Percentiles rank a stretch among this genome's conserved stretches.
These are phyloP conservation scores for Trichoderma harzianum DNA, from an alignment of 2,329 filamentous ascomycete species.

Conservation along the genomic window DNA sequence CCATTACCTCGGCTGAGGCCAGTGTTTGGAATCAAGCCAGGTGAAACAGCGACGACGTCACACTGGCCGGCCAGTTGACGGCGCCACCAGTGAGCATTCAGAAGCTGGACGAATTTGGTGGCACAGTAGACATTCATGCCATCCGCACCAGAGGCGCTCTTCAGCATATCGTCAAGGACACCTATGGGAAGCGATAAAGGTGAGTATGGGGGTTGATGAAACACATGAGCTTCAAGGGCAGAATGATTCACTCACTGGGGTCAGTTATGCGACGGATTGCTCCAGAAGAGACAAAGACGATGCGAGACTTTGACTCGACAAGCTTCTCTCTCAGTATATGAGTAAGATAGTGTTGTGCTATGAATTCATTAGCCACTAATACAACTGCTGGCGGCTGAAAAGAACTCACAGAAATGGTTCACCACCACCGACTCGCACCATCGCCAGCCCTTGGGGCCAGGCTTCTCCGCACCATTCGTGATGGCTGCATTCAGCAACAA, in stretches of 20 bases:
- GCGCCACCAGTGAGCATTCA: constrained; percentile 55
- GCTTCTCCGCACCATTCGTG: constrained; percentile 34
- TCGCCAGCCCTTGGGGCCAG: constrained; percentile 40
- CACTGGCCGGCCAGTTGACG: constrained; percentile 45
- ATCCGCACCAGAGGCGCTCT: constrained; percentile 36
- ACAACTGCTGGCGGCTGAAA: not conserved
- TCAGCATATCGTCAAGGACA: constrained; percentile 38
- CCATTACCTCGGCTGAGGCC: constrained; percentile 34
- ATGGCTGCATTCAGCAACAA: constrained; percentile 49
- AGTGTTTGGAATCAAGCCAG: constrained; percentile 50
- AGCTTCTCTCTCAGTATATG: constrained; percentile 49
- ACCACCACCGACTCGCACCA: constrained; percentile 51
- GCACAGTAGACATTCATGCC: constrained; percentile 35
- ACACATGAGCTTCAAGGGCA: not conserved
- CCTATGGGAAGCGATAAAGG: constrained; percentile 23
- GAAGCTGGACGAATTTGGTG: constrained; percentile 50
- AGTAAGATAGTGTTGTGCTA: constrained; percentile 53
- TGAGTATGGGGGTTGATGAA: not conserved
- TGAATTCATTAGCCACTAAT: not conserved
- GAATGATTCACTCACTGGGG: constrained; percentile 28
- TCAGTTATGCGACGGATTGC: constrained; percentile 42
- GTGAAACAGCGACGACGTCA: constrained; percentile 51
- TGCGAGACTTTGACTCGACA: constrained; percentile 42
- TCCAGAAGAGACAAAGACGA: constrained; percentile 52
- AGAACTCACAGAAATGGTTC: constrained; percentile 48